These are phyloP conservation scores for Mortierella sp. DNA, from an alignment of 371 early-diverging fungal species.

Conservation along the genomic window DNA sequence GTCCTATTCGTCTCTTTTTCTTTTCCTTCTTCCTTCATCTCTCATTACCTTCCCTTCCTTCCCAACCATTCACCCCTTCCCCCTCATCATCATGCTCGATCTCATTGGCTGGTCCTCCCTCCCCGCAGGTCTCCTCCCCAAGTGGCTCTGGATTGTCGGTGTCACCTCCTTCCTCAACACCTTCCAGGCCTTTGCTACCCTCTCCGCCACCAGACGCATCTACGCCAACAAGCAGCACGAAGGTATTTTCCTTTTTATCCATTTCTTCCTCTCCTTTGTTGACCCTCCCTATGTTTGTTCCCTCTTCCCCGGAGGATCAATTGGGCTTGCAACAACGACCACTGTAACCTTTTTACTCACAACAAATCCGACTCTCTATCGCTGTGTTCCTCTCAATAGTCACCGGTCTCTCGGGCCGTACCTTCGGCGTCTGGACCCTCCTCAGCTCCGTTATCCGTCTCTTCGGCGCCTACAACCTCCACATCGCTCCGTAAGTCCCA, in stretches of 20 bases:
- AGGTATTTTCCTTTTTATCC: conserved; percentile 55
- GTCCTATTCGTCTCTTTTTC: background rate
- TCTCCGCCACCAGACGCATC: conserved; percentile 76
- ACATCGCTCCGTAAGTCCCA: conserved; percentile 72
- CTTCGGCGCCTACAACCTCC: conserved; percentile 82
- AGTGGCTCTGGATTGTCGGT: conserved; percentile 79
- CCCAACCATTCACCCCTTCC: conserved; percentile 6
- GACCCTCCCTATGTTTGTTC: background rate
- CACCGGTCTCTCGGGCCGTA: conserved; percentile 76
- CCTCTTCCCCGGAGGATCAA: background rate
- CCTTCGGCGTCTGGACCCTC: conserved; percentile 88
- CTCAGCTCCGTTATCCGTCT: conserved; percentile 81
- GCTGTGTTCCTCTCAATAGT: conserved; percentile 58
- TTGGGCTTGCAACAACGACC: background rate
- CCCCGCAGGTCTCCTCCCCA: conserved; percentile 75
- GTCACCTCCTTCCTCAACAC: conserved; percentile 82
- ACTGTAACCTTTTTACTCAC: background rate
- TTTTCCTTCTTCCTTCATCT: background rate
- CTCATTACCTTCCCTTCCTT: background rate
- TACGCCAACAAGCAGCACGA: conserved; percentile 74
- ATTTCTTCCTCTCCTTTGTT: background rate
- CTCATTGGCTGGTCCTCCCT: conserved; percentile 60
- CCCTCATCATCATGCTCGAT: conserved; percentile 58
- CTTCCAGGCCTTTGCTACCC: conserved; percentile 78
- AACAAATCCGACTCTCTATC: background rate